Conservation (phyloP, 305 asterid species). For the Solanum aculeatissimum region DNA sequence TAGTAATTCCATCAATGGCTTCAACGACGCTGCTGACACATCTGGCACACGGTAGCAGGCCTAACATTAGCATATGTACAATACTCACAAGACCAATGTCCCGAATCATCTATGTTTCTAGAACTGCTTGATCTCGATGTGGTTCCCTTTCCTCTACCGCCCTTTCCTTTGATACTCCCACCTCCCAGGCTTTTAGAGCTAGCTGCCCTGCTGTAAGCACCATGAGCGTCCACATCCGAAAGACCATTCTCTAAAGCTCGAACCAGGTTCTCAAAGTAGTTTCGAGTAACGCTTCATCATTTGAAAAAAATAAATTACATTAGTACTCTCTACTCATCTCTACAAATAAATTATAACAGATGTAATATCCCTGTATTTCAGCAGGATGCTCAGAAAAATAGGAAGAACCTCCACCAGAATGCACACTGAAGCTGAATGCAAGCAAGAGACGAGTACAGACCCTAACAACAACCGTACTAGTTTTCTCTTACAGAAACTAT, state of each 20-base stretch:
- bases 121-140: constrained; percentile 52
- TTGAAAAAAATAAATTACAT: background rate
- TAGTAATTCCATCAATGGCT: background rate
- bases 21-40: constrained; percentile 71
- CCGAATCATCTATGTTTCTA: constrained; percentile 43
- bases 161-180: constrained; percentile 36
- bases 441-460: background rate
- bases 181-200: constrained; percentile 49
- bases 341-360: background rate
- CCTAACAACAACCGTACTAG: background rate
- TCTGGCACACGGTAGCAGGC: constrained; percentile 43
- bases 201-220: constrained; percentile 39
- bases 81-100: constrained; percentile 69
- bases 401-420: background rate
- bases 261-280: constrained; percentile 87
- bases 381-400: background rate
- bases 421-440: background rate
- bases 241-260: constrained; percentile 88
- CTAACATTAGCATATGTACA: constrained; percentile 61
- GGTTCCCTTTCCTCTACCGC: constrained; percentile 40
- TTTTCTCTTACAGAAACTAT: background rate
- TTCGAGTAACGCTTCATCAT: constrained; percentile 70
- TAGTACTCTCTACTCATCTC: background rate
- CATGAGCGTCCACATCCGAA: constrained; percentile 62
- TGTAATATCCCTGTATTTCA: background rate